Conservation (phyloP, 2,329 filamentous ascomycete species). For the Laburnicola sp. region DNA sequence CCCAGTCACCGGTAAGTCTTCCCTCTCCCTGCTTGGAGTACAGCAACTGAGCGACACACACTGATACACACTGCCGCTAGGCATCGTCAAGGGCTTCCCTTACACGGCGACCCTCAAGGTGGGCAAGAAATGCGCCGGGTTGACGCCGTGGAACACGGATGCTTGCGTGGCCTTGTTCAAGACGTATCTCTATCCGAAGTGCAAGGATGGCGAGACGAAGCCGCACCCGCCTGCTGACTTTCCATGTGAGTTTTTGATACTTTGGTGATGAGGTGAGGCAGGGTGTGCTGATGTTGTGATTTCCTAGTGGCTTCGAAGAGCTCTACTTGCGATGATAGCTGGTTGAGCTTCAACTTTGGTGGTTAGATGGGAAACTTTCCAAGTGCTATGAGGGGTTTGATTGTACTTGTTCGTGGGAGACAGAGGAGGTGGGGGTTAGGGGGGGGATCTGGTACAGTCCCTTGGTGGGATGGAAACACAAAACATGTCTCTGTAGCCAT, state of each 20-base stretch:
- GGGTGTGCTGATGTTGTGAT: not conserved
- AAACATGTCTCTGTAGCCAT: too few species aligned
- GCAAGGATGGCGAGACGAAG: slow-evolving; percentile 1
- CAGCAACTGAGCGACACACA: not conserved
- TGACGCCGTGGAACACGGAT: slow-evolving; percentile 4
- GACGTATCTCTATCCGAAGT: slow-evolving; percentile 3
- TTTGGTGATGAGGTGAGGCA: not conserved
- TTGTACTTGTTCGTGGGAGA: too few species aligned
- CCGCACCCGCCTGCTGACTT: not conserved
- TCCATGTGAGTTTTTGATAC: not conserved
- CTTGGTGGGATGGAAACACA: too few species aligned
- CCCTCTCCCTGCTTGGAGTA: not conserved
- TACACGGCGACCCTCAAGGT: slow-evolving; percentile 11
- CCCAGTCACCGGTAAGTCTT: not conserved
- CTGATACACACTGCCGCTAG: not conserved
- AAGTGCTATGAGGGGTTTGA: too few species aligned
- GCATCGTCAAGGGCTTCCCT: slow-evolving; percentile 7
- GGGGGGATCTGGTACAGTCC: too few species aligned
- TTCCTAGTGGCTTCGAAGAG: slow-evolving; percentile 1
- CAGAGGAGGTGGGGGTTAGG: too few species aligned
- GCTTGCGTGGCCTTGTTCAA: slow-evolving; percentile 12
- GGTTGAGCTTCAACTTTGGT: slow-evolving; percentile 12
- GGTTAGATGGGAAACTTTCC: too few species aligned
- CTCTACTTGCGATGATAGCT: slow-evolving; percentile 8
- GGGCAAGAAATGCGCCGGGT: slow-evolving; percentile 9